Conservation (phyloP, 2,329 filamentous ascomycete species). For the Fusarium nodosum region DNA sequence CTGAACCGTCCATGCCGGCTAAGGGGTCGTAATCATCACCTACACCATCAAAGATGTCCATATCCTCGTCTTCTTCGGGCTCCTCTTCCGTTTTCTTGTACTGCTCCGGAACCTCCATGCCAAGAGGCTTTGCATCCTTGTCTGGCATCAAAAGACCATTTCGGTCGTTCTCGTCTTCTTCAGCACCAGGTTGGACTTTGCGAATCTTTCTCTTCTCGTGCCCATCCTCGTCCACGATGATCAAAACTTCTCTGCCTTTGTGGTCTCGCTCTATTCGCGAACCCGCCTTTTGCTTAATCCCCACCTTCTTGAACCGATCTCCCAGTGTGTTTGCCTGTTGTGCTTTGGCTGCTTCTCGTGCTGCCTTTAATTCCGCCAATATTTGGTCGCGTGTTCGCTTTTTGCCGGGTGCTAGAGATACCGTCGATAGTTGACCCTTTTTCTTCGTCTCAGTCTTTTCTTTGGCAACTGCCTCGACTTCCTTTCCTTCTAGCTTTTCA, state of each 20-base stretch:
- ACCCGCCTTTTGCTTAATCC: slow-evolving; percentile 65
- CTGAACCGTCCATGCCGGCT: slow-evolving; percentile 66
- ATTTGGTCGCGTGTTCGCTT: slow-evolving; percentile 77
- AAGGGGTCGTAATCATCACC: slow-evolving; percentile 77
- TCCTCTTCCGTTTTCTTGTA: slow-evolving; percentile 63
- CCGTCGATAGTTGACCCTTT: slow-evolving; percentile 71
- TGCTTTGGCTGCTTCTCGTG: slow-evolving; percentile 70
- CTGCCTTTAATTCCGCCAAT: slow-evolving; percentile 74
- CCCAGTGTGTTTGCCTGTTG: slow-evolving; percentile 66
- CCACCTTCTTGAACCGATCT: slow-evolving; percentile 75
- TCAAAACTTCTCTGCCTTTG: slow-evolving; percentile 73
- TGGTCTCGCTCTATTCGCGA: slow-evolving; percentile 72
- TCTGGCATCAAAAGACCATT: slow-evolving; percentile 66
- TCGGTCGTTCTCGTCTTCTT: slow-evolving; percentile 55
- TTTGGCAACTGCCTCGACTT: slow-evolving; percentile 67
- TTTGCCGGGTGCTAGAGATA: slow-evolving; percentile 65
- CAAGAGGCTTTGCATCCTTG: slow-evolving; percentile 69
- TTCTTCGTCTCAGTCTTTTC: slow-evolving; percentile 65
- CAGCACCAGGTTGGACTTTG: slow-evolving; percentile 60
- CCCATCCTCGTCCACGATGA: slow-evolving; percentile 75
- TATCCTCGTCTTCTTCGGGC: slow-evolving; percentile 66
- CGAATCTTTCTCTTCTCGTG: slow-evolving; percentile 75
- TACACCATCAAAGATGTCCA: slow-evolving; percentile 75
- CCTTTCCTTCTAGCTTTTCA: slow-evolving; percentile 67
- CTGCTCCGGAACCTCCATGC: slow-evolving; percentile 75